Evolutionary conservation across 495 filamentous ascomycete genomes (phyloP).

Genomic region (Pyronema domesticum): DNA sequence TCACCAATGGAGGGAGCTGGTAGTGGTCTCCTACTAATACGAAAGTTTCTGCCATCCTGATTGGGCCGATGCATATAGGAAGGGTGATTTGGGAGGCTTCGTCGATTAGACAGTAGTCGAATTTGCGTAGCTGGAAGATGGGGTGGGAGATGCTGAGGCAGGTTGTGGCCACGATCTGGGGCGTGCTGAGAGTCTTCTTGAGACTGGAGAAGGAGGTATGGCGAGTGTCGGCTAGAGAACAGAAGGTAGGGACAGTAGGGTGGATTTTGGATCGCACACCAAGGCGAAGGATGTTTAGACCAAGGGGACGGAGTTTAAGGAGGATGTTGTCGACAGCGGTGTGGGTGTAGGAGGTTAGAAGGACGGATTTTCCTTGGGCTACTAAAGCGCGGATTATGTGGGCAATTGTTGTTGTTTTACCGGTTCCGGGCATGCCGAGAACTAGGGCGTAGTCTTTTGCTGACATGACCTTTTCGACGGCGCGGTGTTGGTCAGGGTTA

Average conservation of each 20-base stretch:
- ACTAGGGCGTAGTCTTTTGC: slow-evolving; percentile 82
- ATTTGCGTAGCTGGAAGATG: slow-evolving; percentile 72
- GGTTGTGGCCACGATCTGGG: slow-evolving; percentile 81
- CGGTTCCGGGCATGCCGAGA: slow-evolving; percentile 92
- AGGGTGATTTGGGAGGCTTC: slow-evolving; percentile 96
- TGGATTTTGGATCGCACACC: slow-evolving; percentile 48
- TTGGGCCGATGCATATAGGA: slow-evolving; percentile 80
- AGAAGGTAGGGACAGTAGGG: slow-evolving; percentile 69
- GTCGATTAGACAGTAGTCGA: slow-evolving; percentile 96
- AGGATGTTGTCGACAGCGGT: slow-evolving; percentile 96
- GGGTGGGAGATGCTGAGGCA: slow-evolving; percentile 80
- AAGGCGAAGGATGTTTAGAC: slow-evolving; percentile 64
- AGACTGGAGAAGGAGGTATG: slow-evolving; percentile 67
- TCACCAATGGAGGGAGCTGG: slow-evolving; percentile 84
- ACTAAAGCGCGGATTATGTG: slow-evolving; percentile 90
- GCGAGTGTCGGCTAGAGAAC: slow-evolving; percentile 49
- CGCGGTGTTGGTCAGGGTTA: slow-evolving; percentile 71
- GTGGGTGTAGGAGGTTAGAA: slow-evolving; percentile 90
- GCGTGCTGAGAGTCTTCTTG: slow-evolving; percentile 58
- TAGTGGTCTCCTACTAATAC: slow-evolving; percentile 93
- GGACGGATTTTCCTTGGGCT: slow-evolving; percentile 72
- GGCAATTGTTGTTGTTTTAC: slow-evolving; percentile 93
- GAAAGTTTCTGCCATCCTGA: slow-evolving; percentile 83
- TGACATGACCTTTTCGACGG: slow-evolving; percentile 77
- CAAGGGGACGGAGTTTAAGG: slow-evolving; percentile 65